Base-by-base conservation (phyloP, 352 stramenopile species). In the Globisporangium parvum region DNA sequence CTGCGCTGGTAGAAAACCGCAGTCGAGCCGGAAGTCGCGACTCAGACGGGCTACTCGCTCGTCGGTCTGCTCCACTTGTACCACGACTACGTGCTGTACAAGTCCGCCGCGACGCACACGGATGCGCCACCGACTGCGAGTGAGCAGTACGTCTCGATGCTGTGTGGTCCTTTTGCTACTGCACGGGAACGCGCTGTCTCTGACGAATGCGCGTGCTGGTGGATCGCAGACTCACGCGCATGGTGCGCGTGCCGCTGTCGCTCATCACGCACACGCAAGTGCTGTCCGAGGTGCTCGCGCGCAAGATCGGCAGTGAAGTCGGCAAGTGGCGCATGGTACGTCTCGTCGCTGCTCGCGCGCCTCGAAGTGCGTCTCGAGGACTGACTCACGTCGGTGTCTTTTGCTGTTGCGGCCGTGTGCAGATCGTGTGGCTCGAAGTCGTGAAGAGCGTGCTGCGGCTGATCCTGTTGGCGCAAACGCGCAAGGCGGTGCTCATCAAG, bases 51-150 rank as follows among this genome's bases (percentile, higher is more conserved):
- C 6, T 94, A 94, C 63, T 83, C 84, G 46, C 56, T 92, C 35
- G 80, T 88, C 48, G 81, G 81, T 0, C 53, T 94, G 41, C 65
- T 94, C 35, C 78, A 83, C 51, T 33, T 92, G 58, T 91, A 88
- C 62, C 84, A 94, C 53, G 84, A 94, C 75, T 87, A 87, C 60
- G 67, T 94, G 14, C 59, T 91, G 49, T 88, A 79, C 74, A 88
- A 87, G 68, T 67, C 73, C 17, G 51, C 73, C 17, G 53, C 66
- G n/a, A 46, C 56, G 28, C 21, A 10, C 20, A 37, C 57, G 21
- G 39, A 60, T 12, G 53, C 57, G 23, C 63, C 62, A 0, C 17
- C 48, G 4, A 72, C 54, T 2, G 50, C 53, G 8, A 47, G 54
- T 14, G 55, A 77, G 21, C 59, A 71, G 69, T 84, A 45, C 53